phyloP scores from a whole-genome alignment of 305 asterid genomes.

The Fraxinus greggii region DNA sequence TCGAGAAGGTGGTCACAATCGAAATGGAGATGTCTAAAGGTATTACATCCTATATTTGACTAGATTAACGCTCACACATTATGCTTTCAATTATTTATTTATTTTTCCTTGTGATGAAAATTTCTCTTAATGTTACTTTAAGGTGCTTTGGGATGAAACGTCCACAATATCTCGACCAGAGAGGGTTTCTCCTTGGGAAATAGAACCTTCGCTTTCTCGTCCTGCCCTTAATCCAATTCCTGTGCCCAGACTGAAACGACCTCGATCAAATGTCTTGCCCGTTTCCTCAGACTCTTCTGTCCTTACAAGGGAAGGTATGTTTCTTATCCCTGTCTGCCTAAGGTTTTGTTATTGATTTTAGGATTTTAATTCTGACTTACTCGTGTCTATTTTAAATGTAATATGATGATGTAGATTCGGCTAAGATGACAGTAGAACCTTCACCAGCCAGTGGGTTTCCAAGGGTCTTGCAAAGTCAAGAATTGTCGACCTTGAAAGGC shows the following conservation, averaged over 20 bases:
- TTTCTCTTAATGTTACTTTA: constrained; percentile 11
- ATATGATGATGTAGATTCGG: constrained; percentile 45
- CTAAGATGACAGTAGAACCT: constrained; percentile 67
- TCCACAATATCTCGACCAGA: constrained; percentile 75
- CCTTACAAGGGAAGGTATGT: constrained; percentile 77
- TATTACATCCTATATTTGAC: constrained; percentile 22
- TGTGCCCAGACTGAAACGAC: constrained; percentile 67
- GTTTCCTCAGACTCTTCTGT: constrained; percentile 77
- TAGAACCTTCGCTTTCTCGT: constrained; percentile 74
- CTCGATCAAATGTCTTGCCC: constrained; percentile 63
- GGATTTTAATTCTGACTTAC: not conserved
- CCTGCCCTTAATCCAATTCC: constrained; percentile 76
- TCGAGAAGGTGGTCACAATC: constrained; percentile 74
- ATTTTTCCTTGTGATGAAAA: not conserved
- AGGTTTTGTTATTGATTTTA: constrained; percentile 1
- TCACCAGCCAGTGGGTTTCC: constrained; percentile 59
- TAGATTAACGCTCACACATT: not conserved
- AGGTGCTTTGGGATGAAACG: constrained; percentile 95
- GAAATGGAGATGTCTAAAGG: constrained; percentile 95
- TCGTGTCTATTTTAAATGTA: constrained; percentile 20
- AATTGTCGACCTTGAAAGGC: constrained; percentile 60
- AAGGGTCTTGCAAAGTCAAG: constrained; percentile 96
- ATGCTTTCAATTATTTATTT: not conserved
- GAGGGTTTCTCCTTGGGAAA: constrained; percentile 96
- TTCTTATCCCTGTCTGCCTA: constrained; percentile 8